A percentile compares a stretch with the other conserved stretches of the same genome.
phyloP scores from a whole-genome alignment of 495 filamentous ascomycete species.

The Glutinoglossum americanum region DNA sequence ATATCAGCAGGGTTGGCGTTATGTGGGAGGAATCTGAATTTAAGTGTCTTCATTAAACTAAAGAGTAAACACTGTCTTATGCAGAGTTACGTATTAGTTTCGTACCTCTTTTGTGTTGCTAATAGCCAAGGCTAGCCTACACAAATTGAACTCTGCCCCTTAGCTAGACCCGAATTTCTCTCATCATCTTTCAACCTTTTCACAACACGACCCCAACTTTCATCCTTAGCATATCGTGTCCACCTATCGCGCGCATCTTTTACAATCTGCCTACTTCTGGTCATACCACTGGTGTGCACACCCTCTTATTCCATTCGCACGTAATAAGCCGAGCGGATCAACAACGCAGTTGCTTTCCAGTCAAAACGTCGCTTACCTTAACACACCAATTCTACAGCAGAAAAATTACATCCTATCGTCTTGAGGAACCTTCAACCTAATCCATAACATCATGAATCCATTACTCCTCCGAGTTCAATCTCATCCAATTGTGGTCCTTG shows the following conservation, averaged over 20 bases:
- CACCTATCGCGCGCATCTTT: not conserved
- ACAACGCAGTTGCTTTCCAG: not conserved
- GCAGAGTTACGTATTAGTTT: not conserved
- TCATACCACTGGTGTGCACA: not conserved
- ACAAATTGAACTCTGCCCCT: not conserved
- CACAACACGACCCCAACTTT: not conserved
- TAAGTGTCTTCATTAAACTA: not conserved
- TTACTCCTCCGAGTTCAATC: not conserved
- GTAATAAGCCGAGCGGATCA: not conserved
- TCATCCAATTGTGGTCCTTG: not conserved
- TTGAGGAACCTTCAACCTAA: not conserved
- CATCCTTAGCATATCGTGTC: not conserved
- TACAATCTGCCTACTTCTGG: not conserved
- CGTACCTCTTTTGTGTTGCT: not conserved
- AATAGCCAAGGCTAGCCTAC: not conserved
- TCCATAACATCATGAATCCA: not conserved
- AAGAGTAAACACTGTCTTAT: not conserved
- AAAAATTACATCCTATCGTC: not conserved
- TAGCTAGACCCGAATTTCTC: not conserved
- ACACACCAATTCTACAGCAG: not conserved
- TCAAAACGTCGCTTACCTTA: not conserved
- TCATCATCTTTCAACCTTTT: not conserved
- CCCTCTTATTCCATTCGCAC: not conserved
- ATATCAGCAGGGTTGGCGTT: not conserved
- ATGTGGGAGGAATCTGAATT: not conserved